A percentile compares a stretch with the other conserved stretches of the same genome.
These are phyloP conservation scores for Stereocaulon alpinum DNA, from an alignment of 495 filamentous ascomycete genomes.

Conservation along the genomic window DNA sequence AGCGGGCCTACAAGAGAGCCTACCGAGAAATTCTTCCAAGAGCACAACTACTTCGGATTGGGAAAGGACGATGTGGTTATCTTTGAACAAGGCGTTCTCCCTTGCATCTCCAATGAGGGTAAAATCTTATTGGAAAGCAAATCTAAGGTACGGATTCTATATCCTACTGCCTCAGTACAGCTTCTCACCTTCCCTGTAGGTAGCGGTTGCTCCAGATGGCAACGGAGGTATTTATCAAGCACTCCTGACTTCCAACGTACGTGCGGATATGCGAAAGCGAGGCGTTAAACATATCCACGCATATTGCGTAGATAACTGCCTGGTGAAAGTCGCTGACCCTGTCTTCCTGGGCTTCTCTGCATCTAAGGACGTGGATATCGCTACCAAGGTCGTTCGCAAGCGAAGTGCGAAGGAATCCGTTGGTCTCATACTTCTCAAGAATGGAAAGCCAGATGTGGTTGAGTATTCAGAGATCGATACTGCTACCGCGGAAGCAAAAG, in stretches of 20 bases:
- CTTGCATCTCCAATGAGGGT: slow-evolving; percentile 94
- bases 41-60: slow-evolving; percentile 85
- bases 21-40: slow-evolving; percentile 85
- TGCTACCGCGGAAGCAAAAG: slow-evolving; percentile 75
- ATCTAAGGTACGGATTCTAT: slow-evolving; percentile 48
- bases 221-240: slow-evolving; percentile 97
- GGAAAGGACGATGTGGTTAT: slow-evolving; percentile 75
- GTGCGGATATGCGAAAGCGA: slow-evolving; percentile 78
- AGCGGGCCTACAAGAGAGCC: slow-evolving; percentile 88
- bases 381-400: slow-evolving; percentile 97
- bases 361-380: slow-evolving; percentile 83
- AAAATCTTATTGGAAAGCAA: slow-evolving; percentile 93
- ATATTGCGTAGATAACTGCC: slow-evolving; percentile 97
- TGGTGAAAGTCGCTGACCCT: slow-evolving; percentile 95
- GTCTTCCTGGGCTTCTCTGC: slow-evolving; percentile 92
- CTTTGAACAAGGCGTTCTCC: slow-evolving; percentile 95
- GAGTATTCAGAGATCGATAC: slow-evolving; percentile 97
- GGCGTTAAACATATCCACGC: slow-evolving; percentile 94
- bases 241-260: slow-evolving; percentile 67
- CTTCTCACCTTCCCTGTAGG: slow-evolving; percentile 29
- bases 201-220: slow-evolving; percentile 95
- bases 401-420: slow-evolving; percentile 94
- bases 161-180: background rate
- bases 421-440: slow-evolving; percentile 86
- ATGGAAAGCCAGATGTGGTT: slow-evolving; percentile 94